Evolutionary conservation across 2,329 filamentous ascomycete genomes (phyloP).

Genomic region (Cercospora sesami): DNA sequence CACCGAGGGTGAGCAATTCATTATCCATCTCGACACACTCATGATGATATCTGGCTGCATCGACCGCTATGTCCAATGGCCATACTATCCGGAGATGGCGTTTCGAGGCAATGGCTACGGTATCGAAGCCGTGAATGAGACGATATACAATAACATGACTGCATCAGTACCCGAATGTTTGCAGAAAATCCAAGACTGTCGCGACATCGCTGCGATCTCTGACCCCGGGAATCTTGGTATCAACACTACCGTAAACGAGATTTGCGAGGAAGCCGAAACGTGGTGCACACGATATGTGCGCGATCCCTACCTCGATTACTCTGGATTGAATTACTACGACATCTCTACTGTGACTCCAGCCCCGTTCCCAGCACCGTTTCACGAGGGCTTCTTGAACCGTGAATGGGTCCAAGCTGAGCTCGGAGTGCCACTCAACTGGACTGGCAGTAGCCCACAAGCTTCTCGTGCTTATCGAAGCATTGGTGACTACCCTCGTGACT

Average conservation of each 20-base stretch:
- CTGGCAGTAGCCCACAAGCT: conserved; percentile 22
- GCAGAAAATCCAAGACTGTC: conserved; percentile 55
- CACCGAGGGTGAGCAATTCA: conserved; percentile 36
- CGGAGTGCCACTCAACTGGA: conserved; percentile 52
- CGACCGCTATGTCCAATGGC: conserved; percentile 52
- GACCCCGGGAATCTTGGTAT: conserved; percentile 52
- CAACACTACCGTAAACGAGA: conserved; percentile 41
- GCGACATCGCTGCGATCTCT: conserved; percentile 47
- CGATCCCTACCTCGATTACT: conserved; percentile 44
- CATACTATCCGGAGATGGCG: conserved; percentile 52
- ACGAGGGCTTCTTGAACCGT: conserved; percentile 48
- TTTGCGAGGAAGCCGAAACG: conserved; percentile 44
- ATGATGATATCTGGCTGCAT: conserved; percentile 56
- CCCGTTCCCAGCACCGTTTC: conserved; percentile 16
- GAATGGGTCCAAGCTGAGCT: conserved; percentile 48
- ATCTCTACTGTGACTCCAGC: conserved; percentile 49
- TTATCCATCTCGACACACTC: conserved; percentile 53
- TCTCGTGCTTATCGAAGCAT: conserved; percentile 13
- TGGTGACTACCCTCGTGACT: conserved; percentile 26
- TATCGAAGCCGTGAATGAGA: conserved; percentile 53
- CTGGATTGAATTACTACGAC: conserved; percentile 57
- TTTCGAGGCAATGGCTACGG: conserved; percentile 59
- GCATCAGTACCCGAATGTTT: conserved; percentile 51
- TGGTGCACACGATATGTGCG: conserved; percentile 50
- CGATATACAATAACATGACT: conserved; percentile 49